Percentiles rank a stretch among this genome's conserved stretches.
Conservation (phyloP, 2,329 filamentous ascomycete genomes). For the Diplocarpon rosae region DNA sequence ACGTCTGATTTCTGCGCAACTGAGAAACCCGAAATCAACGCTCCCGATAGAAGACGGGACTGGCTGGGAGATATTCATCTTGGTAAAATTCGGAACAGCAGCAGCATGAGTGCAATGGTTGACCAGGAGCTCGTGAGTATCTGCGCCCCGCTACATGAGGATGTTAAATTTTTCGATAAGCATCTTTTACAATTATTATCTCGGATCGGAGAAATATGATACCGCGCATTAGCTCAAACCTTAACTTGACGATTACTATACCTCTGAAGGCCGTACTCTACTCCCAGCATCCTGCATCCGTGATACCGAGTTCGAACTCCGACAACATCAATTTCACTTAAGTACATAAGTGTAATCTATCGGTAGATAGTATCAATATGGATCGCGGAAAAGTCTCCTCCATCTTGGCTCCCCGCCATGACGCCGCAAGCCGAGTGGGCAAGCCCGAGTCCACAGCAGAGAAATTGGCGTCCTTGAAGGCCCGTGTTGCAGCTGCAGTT, state of each 20-base stretch:
- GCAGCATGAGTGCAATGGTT: conserved; percentile 7
- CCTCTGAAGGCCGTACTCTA: no score
- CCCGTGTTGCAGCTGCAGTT: conserved; percentile 67
- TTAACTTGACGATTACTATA: no score
- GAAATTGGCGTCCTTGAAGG: conserved; percentile 66
- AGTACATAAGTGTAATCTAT: no score
- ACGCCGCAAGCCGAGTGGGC: conserved; percentile 42
- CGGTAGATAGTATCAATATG: conserved; percentile 30
- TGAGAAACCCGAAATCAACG: conserved; percentile 83
- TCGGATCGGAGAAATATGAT: no score
- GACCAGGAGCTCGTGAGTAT: conserved; percentile 1
- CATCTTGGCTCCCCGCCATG: conserved; percentile 45
- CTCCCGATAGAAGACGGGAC: conserved; percentile 72
- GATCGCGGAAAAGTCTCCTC: conserved; percentile 38
- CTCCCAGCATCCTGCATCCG: no score
- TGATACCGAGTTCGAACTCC: no score
- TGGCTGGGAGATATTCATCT: conserved; percentile 68
- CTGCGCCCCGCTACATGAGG: not conserved
- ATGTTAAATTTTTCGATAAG: no score
- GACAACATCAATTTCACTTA: no score
- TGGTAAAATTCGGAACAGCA: conserved; percentile 10
- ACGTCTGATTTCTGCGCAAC: conserved; percentile 69
- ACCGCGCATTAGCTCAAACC: no score
- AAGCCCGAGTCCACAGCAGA: conserved; percentile 49
- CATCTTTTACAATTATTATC: no score